phyloP scores from a whole-genome alignment of 2,329 filamentous ascomycete species.

The Penicillium brevicompactum region DNA sequence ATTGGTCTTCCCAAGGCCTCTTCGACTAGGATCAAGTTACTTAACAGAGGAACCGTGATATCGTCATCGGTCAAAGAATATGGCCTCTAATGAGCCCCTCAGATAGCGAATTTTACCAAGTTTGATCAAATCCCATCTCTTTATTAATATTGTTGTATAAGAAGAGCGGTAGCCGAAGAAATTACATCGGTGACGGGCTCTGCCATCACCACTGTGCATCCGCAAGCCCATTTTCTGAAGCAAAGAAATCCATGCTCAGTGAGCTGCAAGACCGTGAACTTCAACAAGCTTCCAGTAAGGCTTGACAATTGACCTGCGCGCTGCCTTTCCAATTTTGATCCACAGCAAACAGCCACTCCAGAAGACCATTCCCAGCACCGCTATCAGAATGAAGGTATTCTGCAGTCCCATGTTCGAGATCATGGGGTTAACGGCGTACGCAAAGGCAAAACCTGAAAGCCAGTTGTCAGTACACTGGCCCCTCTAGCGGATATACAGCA shows the following conservation, averaged over 20 bases:
- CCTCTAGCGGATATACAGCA: no score
- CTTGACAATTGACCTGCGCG: constrained; percentile 4
- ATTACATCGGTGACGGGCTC: no score
- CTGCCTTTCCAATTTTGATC: constrained; percentile 6
- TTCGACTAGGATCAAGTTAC: no score
- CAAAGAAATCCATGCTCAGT: background rate
- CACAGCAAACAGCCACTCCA: constrained; percentile 6
- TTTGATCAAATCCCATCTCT: no score
- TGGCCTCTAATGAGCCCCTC: no score
- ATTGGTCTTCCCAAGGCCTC: background rate
- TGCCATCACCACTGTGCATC: no score
- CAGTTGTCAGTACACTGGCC: background rate
- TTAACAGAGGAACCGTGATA: no score
- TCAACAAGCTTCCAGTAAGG: constrained; percentile 7
- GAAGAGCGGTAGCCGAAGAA: no score
- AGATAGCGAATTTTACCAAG: no score
- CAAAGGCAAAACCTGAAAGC: constrained; percentile 7
- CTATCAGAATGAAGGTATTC: constrained; percentile 9
- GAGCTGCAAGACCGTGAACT: background rate
- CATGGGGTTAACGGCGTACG: constrained; percentile 7
- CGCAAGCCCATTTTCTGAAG: no score
- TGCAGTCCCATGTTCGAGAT: constrained; percentile 6
- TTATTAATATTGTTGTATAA: no score
- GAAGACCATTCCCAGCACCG: background rate
- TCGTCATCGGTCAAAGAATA: no score